Base-by-base conservation (phyloP, 2,329 filamentous ascomycete species). In the Pseudogymnoascus sp. region DNA sequence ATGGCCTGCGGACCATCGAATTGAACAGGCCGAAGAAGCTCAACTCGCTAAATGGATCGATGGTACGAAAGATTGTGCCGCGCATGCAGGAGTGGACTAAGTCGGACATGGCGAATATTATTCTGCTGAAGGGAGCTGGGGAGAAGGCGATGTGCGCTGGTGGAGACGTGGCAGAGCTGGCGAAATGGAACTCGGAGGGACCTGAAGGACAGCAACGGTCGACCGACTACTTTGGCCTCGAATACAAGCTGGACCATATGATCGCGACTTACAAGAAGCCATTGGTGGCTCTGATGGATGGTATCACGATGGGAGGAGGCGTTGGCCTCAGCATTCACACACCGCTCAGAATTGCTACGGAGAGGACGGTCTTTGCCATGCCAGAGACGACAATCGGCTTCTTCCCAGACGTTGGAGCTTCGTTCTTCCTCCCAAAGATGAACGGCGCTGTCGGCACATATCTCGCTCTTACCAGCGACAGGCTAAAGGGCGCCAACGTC, bases 351-450 rank as follows among this genome's bases (percentile, higher is more conserved):
- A 96, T 99, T 73, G 95, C 95, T 38, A 99, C 95, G 2, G 95
- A 99, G 78, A 89, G 88, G 73, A 99, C 95, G 5, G 78, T 96
- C 59, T 97, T 99, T 72, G 93, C 96, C 69, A 99, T 99, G 95
- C 95, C 95, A 31, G 95, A 99, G 79, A 99, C 95, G 3, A 96
- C 86, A 7, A 99, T 99, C 72, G 95, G 95, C 40, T 97, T 97
- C 81, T 99, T 99, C 82, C 95, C 96, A 6, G 96, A 99, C 72
- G 95, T 99, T 59, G 95, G 95, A 65, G 96, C 89, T 33, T 96
- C 91, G 10, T 99, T 97, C 80, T 97, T 97, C 81, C 81, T 99
- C 62, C 91, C 95, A 14, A 84, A 92, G 67, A 86, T 99, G 81
- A 86, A 96, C 70, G 95, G 95, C 60, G 80, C 86, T 64, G 77